Evolutionary conservation across 2,329 filamentous ascomycete genomes (phyloP).

Genomic region (Fusarium oxysporum): DNA sequence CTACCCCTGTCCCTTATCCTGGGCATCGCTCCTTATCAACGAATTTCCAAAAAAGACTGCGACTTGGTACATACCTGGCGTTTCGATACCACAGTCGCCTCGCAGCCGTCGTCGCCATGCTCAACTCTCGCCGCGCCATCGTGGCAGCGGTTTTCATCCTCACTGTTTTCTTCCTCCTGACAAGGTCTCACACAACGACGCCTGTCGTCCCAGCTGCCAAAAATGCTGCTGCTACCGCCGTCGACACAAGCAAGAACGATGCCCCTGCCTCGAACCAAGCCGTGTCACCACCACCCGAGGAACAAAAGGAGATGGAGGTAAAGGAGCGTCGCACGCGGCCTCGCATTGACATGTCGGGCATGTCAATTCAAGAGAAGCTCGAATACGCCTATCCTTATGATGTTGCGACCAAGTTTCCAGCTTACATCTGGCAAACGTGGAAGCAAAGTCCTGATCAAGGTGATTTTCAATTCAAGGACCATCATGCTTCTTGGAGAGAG

Average conservation of each 20-base stretch:
- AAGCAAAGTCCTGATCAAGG: constrained; percentile 83
- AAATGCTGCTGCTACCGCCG: constrained; percentile 27
- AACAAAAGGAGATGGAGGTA: constrained; percentile 34
- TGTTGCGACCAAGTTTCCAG: constrained; percentile 87
- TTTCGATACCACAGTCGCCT: constrained; percentile 19
- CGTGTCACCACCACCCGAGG: constrained; percentile 27
- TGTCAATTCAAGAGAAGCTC: constrained; percentile 82
- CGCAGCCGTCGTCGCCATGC: constrained; percentile 68
- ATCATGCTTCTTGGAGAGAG: constrained; percentile 90
- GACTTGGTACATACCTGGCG: constrained; percentile 19
- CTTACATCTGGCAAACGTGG: constrained; percentile 99
- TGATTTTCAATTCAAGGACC: constrained; percentile 82
- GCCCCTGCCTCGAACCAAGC: constrained; percentile 38
- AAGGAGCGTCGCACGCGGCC: constrained; percentile 47
- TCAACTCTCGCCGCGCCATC: constrained; percentile 81
- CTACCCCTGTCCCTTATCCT: constrained; percentile 32
- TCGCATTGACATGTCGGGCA: constrained; percentile 76
- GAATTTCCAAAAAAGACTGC: constrained; percentile 31
- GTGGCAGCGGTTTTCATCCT: constrained; percentile 77
- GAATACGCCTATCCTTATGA: constrained; percentile 96
- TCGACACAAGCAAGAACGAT: constrained; percentile 33
- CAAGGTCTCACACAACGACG: constrained; percentile 64
- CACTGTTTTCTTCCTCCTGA: constrained; percentile 76
- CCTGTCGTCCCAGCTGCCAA: constrained; percentile 34
- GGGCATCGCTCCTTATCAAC: constrained; percentile 36